phyloP scores from a whole-genome alignment of 2,329 filamentous ascomycete species.

The Aspergillus sp. region DNA sequence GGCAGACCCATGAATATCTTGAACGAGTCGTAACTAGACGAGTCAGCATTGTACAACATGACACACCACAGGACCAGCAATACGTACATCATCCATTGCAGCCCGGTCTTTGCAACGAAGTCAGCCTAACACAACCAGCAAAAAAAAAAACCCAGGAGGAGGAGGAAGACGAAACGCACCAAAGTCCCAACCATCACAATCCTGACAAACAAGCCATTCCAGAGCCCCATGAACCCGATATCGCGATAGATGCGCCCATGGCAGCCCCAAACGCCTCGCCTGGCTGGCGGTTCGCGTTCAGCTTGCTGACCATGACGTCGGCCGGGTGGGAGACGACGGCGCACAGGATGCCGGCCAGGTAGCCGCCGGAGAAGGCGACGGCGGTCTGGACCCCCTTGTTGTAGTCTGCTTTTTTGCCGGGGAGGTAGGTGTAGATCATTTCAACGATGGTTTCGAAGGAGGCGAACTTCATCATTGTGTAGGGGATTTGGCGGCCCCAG shows the following conservation, averaged over 20 bases:
- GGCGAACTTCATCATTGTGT: conserved; percentile 88
- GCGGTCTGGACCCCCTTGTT: conserved; percentile 71
- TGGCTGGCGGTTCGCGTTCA: conserved; percentile 67
- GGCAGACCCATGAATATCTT: conserved; percentile 85
- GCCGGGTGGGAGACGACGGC: conserved; percentile 72
- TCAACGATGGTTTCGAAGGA: conserved; percentile 86
- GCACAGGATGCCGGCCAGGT: conserved; percentile 80
- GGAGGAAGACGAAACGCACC: conserved; percentile 17
- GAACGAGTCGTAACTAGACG: conserved; percentile 56
- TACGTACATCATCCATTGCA: conserved; percentile 94
- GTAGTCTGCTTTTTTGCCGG: conserved; percentile 70
- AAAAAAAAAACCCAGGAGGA: too few species aligned
- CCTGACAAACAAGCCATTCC: conserved; percentile 77
- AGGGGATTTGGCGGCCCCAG: conserved; percentile 86
- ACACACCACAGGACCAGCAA: not conserved
- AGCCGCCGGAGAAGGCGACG: conserved; percentile 75
- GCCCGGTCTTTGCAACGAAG: conserved; percentile 47
- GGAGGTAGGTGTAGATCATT: conserved; percentile 69
- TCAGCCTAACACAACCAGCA: conserved; percentile 13
- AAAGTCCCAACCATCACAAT: conserved; percentile 84
- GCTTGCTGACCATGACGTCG: conserved; percentile 86
- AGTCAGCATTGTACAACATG: conserved; percentile 13
- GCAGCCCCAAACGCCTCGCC: conserved; percentile 71
- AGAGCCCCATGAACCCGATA: conserved; percentile 78
- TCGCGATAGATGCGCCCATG: conserved; percentile 75